These are phyloP conservation scores for Beauveria sp. DNA, from an alignment of 2,329 filamentous ascomycete genomes.

Conservation along the genomic window DNA sequence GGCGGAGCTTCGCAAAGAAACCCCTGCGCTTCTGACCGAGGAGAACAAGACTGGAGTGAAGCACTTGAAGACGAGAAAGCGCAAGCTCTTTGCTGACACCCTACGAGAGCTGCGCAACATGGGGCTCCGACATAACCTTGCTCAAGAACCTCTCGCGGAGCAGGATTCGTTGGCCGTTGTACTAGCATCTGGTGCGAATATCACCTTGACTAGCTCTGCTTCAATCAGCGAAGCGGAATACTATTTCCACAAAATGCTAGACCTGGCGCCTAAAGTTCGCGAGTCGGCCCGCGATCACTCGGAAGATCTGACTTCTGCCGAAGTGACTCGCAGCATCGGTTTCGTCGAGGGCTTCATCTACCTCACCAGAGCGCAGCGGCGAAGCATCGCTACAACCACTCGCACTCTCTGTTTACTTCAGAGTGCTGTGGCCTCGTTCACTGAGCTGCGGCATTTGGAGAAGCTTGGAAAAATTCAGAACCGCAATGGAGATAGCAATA, in stretches of 20 bases:
- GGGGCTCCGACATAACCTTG: conserved; percentile 80
- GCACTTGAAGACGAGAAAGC: conserved; percentile 84
- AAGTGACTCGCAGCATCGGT: conserved; percentile 70
- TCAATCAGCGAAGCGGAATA: conserved; percentile 46
- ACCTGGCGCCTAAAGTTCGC: conserved; percentile 62
- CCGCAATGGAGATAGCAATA: conserved; percentile 18
- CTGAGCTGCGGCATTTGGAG: conserved; percentile 1
- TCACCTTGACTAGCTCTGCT: conserved; percentile 22
- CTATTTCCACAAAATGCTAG: conserved; percentile 72
- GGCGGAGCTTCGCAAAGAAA: conserved; percentile 71
- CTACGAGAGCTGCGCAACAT: conserved; percentile 77
- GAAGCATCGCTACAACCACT: conserved; percentile 34
- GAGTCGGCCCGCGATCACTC: conserved; percentile 65
- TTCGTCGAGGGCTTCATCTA: conserved; percentile 81
- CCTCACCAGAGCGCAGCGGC: conserved; percentile 53
- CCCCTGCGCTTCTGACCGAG: conserved; percentile 70
- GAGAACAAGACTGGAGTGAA: conserved; percentile 80
- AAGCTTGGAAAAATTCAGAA: conserved; percentile 25
- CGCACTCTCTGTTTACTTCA: conserved; percentile 32
- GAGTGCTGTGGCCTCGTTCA: conserved; percentile 28
- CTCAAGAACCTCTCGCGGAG: conserved; percentile 61
- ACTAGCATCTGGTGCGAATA: conserved; percentile 49
- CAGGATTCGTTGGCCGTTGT: conserved; percentile 66
- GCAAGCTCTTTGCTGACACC: conserved; percentile 82
- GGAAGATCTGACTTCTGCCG: conserved; percentile 74